Base-by-base conservation (phyloP, 768 basidiomycete species). In the Calocybe gangraenosa region DNA sequence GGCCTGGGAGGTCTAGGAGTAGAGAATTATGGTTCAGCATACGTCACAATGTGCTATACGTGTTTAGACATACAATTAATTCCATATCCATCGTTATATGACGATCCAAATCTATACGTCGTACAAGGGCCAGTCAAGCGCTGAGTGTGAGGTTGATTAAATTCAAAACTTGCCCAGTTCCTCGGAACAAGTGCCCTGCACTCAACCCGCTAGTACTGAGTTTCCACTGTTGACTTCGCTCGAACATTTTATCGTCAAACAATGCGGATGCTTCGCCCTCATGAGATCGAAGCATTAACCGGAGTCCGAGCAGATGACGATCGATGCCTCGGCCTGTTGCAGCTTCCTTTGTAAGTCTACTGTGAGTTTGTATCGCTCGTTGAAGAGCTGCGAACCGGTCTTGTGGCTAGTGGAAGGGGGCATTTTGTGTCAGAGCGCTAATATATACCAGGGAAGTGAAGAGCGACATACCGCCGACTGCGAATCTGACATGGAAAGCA, bases 181-280 rank as follows among this genome's bases (percentile, higher is more conserved):
- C 93, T 38, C 80, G 79, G 69, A 96, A 97, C 31, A 84, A 70
- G 52, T 82, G 76, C 0, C 93, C 93, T 19, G 87, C 85, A 64
- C 87, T 92, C 52, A 96, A 63, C 6, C 87, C 92, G 65, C 90
- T 94, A 6, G 93, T 95, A 50, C 87, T 90, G 32, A 96, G 69
- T 54, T 84, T 87, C 94, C 93, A 96, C 49, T 78, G 76, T 51
- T 85, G 76, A 54, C 88, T 91, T 46, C 74, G 74, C 17, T 69
- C 65, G 65, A 89, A 95, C 8, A 91, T 59, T 31, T 77, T 70
- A 64, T 96, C 92, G 4, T 87, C 80, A 55, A 96, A 88, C 5
- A 96, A 61, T 0, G 73, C 58, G 40, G 82, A 70, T 4, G 57
- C 59, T 63, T 87, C 84, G 30, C 75, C 79, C 22, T 75, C 65